Evolutionary conservation across 2,329 filamentous ascomycete species (phyloP).

Genomic region (Ophiosphaerella korrae): DNA sequence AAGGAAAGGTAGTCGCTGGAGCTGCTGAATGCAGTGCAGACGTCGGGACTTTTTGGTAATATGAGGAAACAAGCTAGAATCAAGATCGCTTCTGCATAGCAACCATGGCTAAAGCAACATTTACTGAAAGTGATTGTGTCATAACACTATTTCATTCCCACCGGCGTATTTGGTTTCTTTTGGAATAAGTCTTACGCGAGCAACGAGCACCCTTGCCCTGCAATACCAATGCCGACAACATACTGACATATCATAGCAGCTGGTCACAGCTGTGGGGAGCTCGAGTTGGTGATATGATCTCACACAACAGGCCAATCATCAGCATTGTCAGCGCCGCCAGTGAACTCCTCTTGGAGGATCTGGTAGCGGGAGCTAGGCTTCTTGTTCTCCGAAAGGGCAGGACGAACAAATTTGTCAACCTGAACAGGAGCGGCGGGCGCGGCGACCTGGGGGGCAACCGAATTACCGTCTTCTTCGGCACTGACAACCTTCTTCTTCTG

Average conservation of each 20-base stretch:
- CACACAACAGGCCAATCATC: constrained; percentile 51
- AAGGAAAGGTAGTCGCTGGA: constrained; percentile 6
- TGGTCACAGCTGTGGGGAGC: background rate
- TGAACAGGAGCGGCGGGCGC: constrained; percentile 29
- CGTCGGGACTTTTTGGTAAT: constrained; percentile 16
- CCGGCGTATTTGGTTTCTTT: background rate
- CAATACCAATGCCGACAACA: too few relatives aligned
- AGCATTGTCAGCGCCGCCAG: constrained; percentile 35
- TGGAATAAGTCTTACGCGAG: too few relatives aligned
- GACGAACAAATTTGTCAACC: constrained; percentile 7
- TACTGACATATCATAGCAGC: too few relatives aligned
- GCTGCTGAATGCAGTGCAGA: constrained; percentile 13
- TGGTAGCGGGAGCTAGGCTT: constrained; percentile 38
- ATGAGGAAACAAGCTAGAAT: constrained; percentile 7
- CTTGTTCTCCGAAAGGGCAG: constrained; percentile 33
- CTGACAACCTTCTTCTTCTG: constrained; percentile 57
- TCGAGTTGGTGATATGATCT: background rate
- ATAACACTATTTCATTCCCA: background rate
- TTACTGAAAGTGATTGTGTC: background rate
- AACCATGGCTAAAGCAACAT: background rate
- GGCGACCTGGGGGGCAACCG: constrained; percentile 19
- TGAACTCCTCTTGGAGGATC: constrained; percentile 34
- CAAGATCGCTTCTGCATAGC: constrained; percentile 6
- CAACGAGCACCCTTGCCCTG: too few relatives aligned
- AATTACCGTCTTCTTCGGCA: constrained; percentile 49